Conservation (phyloP, 306 rosid species). For the Fragaria ananassa region DNA sequence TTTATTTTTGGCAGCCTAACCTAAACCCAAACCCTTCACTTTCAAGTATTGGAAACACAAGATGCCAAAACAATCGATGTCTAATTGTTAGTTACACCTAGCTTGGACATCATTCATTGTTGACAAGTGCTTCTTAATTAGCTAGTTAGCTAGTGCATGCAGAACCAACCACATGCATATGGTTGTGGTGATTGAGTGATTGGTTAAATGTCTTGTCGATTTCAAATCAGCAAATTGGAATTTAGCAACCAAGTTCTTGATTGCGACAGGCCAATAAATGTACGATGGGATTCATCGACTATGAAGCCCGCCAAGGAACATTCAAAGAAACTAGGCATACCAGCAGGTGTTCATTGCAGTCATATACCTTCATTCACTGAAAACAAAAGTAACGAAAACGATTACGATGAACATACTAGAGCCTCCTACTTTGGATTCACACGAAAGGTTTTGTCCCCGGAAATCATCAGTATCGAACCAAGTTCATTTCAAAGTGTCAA, state of each 20-base stretch:
- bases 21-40: not conserved
- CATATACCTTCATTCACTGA: conserved; percentile 32
- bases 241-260: conserved; percentile 14
- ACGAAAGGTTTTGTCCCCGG: conserved; percentile 65
- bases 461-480: conserved; percentile 52
- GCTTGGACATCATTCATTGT: conserved; percentile 6
- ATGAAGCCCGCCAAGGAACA: conserved; percentile 50
- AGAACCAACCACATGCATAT: not conserved
- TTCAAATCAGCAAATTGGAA: not conserved
- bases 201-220: not conserved
- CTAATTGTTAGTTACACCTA: not conserved
- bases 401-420: conserved; percentile 37
- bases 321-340: conserved; percentile 43
- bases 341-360: conserved; percentile 33
- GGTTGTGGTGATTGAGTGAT: not conserved
- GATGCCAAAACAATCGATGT: not conserved
- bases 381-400: conserved; percentile 39
- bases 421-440: conserved; percentile 53
- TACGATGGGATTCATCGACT: conserved; percentile 58
- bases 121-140: not conserved
- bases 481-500: conserved; percentile 55
- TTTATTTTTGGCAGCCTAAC: not conserved
- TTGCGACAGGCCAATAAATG: conserved; percentile 61
- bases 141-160: not conserved
- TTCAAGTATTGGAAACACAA: not conserved